Evolutionary conservation across 2,329 filamentous ascomycete species (phyloP), one percentile per base, ranked within the genome.

Genomic region (Apiospora pterosperma): DNA sequence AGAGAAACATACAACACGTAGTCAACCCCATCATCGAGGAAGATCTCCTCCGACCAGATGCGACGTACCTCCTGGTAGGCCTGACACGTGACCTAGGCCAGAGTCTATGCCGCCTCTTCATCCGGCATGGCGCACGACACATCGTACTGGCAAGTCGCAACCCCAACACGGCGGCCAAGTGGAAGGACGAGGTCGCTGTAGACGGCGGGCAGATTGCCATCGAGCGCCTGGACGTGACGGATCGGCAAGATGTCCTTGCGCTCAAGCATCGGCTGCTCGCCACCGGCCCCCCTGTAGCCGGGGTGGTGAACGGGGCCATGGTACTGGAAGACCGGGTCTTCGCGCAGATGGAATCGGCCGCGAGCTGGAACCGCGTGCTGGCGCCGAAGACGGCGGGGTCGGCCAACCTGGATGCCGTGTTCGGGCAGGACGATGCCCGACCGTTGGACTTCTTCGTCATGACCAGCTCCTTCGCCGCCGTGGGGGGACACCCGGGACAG

Each of bases 381-480:
- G 65, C 59, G 1, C 80, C 80, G 60, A 82, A 82, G 70, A 76
- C 77, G 0, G 39, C 76, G 1, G 80, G 80, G 0, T 80, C 79
- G 0, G 63, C 63, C 12, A 80, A 81, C 61, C 76, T 82, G 0
- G 76, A 80, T 66, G n/a, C 8, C 0, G 76, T 73, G 3, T 81
- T 81, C 64, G 48, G 48, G 1, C 31, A 66, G 19, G 65, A 70
- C 34, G 5, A 10, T 65, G 0, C 69, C 75, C n/a, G n/a, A n/a
- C n/a, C n/a, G 23, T 69, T 82, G 39, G 79, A 81, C 12, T 81
- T 82, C 69, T 82, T 82, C 71, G 78, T 82, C 70, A 78, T 82
- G 79, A 81, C 79, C 0, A 81, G 79, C 6, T 81, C 79, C 0
- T 81, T 82, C 62, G 79, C 80, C 0, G 80, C 79, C 5, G 72